Evolutionary conservation across 116 monocot species (phyloP).

Genomic region (Phalaenopsis hybrid): DNA sequence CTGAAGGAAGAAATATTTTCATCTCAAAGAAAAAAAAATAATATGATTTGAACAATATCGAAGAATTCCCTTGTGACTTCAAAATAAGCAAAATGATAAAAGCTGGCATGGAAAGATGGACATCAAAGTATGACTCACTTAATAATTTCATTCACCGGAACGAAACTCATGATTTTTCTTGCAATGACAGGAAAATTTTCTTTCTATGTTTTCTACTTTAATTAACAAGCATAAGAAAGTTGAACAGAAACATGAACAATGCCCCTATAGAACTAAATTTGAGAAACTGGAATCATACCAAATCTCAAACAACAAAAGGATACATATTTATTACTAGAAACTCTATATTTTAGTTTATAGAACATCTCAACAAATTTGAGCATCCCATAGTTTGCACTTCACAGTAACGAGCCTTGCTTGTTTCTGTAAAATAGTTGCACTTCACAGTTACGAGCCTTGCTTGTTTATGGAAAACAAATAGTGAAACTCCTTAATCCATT

Average conservation of each 20-base stretch:
- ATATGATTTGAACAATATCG: not conserved
- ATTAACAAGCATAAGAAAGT: not conserved
- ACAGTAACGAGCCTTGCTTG: too few relatives aligned
- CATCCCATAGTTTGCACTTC: too few relatives aligned
- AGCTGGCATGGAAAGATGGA: not conserved
- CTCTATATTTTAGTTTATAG: too few relatives aligned
- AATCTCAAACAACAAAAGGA: too few relatives aligned
- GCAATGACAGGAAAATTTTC: not conserved
- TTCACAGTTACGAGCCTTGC: too few relatives aligned
- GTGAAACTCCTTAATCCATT: too few relatives aligned
- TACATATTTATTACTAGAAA: too few relatives aligned
- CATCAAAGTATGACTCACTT: not conserved
- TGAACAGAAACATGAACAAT: not conserved
- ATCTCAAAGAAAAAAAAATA: not conserved
- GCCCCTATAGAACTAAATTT: too few relatives aligned
- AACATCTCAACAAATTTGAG: too few relatives aligned
- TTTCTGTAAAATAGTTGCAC: too few relatives aligned
- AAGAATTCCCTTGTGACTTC: not conserved
- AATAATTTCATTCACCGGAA: not conserved
- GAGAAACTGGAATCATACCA: too few relatives aligned
- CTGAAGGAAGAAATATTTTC: constrained; percentile 15
- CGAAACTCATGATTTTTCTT: not conserved
- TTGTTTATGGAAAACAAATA: too few relatives aligned
- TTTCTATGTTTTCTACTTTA: not conserved
- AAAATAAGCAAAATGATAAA: not conserved